Percentiles rank a stretch among this genome's conserved stretches.
These are phyloP conservation scores for Colletotrichum camelliae DNA, from an alignment of 2,329 filamentous ascomycete genomes.

Conservation along the genomic window DNA sequence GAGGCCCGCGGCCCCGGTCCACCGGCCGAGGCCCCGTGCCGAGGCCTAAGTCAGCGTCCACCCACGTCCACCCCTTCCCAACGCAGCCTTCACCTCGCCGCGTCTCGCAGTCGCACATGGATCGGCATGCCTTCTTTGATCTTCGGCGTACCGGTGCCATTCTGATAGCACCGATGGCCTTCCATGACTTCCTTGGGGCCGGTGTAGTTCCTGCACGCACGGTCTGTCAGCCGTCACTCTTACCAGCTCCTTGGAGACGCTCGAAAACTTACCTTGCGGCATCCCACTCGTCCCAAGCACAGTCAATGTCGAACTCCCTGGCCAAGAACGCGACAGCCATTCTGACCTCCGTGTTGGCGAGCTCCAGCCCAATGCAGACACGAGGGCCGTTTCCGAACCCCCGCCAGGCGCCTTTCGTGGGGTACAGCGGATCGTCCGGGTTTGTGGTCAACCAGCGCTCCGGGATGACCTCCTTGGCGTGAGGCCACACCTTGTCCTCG, in stretches of 20 bases:
- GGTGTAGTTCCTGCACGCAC: constrained; percentile 25
- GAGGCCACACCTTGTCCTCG: constrained; percentile 40
- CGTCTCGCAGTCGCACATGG: constrained; percentile 29
- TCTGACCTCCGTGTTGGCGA: constrained; percentile 59
- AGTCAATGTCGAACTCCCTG: constrained; percentile 55
- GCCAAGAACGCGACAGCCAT: constrained; percentile 53
- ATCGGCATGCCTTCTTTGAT: constrained; percentile 43
- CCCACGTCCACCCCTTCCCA: not conserved
- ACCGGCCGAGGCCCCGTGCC: not conserved
- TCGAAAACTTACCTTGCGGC: constrained; percentile 26
- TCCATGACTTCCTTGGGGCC: constrained; percentile 28
- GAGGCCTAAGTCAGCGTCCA: not conserved
- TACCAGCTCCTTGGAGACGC: not conserved
- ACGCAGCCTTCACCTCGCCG: not conserved
- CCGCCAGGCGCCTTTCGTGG: constrained; percentile 47
- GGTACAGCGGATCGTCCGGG: constrained; percentile 9
- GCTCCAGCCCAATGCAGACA: constrained; percentile 60
- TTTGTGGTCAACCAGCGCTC: constrained; percentile 43
- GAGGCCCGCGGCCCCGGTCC: not conserved
- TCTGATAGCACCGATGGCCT: constrained; percentile 35
- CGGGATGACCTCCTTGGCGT: constrained; percentile 43
- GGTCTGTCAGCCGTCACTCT: not conserved
- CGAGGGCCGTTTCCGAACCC: constrained; percentile 58
- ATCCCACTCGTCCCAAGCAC: constrained; percentile 46
- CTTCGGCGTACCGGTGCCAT: constrained; percentile 33